These are phyloP conservation scores for Myotisia sp. DNA, from an alignment of 2,329 filamentous ascomycete species.

Conservation along the genomic window DNA sequence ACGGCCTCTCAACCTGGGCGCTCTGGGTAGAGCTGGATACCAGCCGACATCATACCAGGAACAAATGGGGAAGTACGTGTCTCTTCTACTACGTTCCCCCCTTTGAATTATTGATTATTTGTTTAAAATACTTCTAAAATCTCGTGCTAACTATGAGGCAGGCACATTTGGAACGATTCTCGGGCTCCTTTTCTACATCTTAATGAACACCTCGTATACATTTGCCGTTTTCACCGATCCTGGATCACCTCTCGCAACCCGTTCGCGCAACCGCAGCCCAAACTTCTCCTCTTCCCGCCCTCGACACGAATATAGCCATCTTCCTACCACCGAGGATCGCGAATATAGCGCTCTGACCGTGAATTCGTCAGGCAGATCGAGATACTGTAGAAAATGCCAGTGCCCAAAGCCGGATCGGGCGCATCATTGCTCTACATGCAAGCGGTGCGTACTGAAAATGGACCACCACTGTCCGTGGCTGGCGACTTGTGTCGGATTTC, in stretches of 20 bases:
- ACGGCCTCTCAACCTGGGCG: constrained; percentile 82
- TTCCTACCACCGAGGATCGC: constrained; percentile 58
- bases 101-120: too few relatives aligned
- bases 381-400: constrained; percentile 97
- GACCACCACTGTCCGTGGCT: constrained; percentile 99
- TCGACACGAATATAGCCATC: constrained; percentile 51
- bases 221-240: constrained; percentile 86
- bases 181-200: constrained; percentile 56
- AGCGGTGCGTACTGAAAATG: constrained; percentile 95
- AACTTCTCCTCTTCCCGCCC: constrained; percentile 7
- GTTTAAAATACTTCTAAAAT: background rate
- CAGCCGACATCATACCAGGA: constrained; percentile 42
- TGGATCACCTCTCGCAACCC: constrained; percentile 44
- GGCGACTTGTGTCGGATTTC: constrained; percentile 82
- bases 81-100: constrained; percentile 7
- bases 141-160: constrained; percentile 11
- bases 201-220: constrained; percentile 82
- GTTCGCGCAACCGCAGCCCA: constrained; percentile 6
- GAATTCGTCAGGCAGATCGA: constrained; percentile 71
- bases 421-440: constrained; percentile 92
- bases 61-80: constrained; percentile 30
- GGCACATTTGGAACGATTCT: constrained; percentile 28
- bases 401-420: constrained; percentile 86
- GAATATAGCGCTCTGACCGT: constrained; percentile 69
- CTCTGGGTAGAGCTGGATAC: constrained; percentile 73